Evolutionary conservation across 805 yeast species (phyloP).

Genomic region (Candida khao-thaluensis): DNA sequence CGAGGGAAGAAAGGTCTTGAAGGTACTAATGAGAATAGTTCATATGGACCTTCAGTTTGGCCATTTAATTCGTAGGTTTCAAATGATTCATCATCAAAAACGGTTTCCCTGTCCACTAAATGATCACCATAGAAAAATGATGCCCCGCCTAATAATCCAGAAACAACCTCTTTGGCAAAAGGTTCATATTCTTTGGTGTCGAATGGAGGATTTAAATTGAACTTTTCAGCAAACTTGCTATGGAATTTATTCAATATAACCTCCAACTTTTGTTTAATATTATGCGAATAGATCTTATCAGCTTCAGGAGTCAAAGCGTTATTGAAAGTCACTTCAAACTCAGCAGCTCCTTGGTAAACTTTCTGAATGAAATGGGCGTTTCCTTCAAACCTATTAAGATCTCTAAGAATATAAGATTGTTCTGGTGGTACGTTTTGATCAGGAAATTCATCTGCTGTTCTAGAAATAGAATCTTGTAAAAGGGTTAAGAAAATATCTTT

Average conservation of each 20-base stretch:
- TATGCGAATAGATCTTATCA: conserved; percentile 38
- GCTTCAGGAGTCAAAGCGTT: conserved; percentile 37
- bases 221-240: conserved; percentile 49
- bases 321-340: conserved; percentile 69
- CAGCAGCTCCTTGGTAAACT: conserved; percentile 68
- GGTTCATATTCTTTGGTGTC: conserved; percentile 36
- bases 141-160: conserved; percentile 86
- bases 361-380: conserved; percentile 80
- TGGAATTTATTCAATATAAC: conserved; percentile 42
- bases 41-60: conserved; percentile 69
- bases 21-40: conserved; percentile 81
- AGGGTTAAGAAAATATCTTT: conserved; percentile 70
- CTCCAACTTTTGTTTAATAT: conserved; percentile 36
- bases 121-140: conserved; percentile 86
- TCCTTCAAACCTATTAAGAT: conserved; percentile 62
- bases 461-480: conserved; percentile 65
- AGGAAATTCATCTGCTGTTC: conserved; percentile 30
- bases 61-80: conserved; percentile 54
- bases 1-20: conserved; percentile 93
- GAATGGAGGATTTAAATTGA: conserved; percentile 57
- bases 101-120: conserved; percentile 70
- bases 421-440: conserved; percentile 40
- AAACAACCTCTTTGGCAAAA: conserved; percentile 77
- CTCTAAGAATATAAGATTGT: conserved; percentile 55
- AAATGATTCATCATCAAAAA: conserved; percentile 68